These are phyloP conservation scores for Hordeum vulgare DNA, from an alignment of 176 grass and related monocot genomes.

Conservation along the genomic window MorexV3_pseudomolecules_assembly NC_058521.1:432765780-432766279, in stretches of 20 bases:
- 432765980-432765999: conserved; percentile 87
- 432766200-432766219: conserved; percentile 76
- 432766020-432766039: conserved; percentile 84
- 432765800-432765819: conserved; percentile 76
- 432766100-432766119: neutral
- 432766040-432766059: neutral
- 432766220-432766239: conserved; percentile 44
- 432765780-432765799: conserved; percentile 81
- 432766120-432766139: neutral
- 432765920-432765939: neutral
- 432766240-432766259: conserved; percentile 91
- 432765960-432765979: neutral
- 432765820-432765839: neutral
- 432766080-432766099: too few relatives aligned
- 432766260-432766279: conserved; percentile 29
- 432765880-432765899: neutral
- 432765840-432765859: too few relatives aligned
- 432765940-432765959: neutral
- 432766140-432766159: conserved; percentile 7
- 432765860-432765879: too few relatives aligned
- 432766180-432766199: neutral
- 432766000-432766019: conserved; percentile 94
- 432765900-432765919: neutral
- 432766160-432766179: neutral
- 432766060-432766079: too few relatives aligned